Evolutionary conservation across 371 early-diverging fungal genomes (phyloP).

Genomic region (Mortierella sp.): DNA sequence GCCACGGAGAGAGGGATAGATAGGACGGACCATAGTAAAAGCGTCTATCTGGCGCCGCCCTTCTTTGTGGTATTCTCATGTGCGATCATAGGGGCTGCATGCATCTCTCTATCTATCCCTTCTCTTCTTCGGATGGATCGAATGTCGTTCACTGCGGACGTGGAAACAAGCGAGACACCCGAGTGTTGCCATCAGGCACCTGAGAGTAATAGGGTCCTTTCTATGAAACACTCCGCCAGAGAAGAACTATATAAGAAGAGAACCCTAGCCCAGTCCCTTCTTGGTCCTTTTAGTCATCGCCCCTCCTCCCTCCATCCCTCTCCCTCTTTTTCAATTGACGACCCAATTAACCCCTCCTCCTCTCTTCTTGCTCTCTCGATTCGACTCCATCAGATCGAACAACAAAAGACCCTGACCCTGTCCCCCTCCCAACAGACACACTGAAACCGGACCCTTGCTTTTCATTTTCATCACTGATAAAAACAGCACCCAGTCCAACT

Average conservation of each 20-base stretch:
- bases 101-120: too few relatives aligned
- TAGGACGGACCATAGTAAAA: conserved; percentile 4
- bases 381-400: background rate
- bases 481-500: background rate
- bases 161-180: background rate
- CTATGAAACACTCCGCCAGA: background rate
- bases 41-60: background rate
- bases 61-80: background rate
- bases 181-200: background rate
- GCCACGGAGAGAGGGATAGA: background rate
- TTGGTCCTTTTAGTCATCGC: background rate
- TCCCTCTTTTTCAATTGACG: background rate
- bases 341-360: background rate
- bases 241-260: background rate
- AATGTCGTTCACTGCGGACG: background rate
- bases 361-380: background rate
- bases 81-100: too few relatives aligned
- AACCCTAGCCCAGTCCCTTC: background rate
- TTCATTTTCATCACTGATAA: background rate
- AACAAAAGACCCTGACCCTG: background rate
- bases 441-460: background rate
- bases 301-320: background rate
- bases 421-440: background rate
- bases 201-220: background rate
- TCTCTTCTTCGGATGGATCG: background rate